A percentile compares a stretch with the other conserved stretches of the same genome.
These are phyloP conservation scores for Byssoonygena ceratinophila DNA, from an alignment of 2,329 filamentous ascomycete genomes.

Conservation along the genomic window DNA sequence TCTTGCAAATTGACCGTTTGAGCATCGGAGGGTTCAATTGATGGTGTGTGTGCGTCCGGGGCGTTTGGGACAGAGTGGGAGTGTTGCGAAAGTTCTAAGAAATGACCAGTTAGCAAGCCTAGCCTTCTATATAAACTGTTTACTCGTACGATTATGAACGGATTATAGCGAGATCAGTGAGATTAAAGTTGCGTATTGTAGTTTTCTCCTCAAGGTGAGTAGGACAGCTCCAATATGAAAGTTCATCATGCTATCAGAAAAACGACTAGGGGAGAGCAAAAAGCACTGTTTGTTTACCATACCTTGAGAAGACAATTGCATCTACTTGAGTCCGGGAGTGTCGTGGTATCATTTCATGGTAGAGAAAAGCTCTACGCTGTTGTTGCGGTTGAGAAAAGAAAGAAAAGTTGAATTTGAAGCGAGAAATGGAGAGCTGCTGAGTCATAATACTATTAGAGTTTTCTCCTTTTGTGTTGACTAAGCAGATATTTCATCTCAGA, in stretches of 20 bases:
- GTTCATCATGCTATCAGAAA: conserved; percentile 21
- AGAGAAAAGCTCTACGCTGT: neutral
- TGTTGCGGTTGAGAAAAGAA: neutral
- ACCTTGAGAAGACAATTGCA: conserved; percentile 3
- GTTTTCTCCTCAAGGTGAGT: conserved; percentile 22
- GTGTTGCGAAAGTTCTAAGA: neutral
- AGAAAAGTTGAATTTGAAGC: neutral
- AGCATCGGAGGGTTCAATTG: neutral
- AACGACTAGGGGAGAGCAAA: neutral
- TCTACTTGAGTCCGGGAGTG: neutral
- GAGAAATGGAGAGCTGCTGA: neutral
- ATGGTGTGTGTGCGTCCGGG: neutral
- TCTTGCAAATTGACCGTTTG: neutral
- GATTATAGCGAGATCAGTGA: conserved; percentile 15
- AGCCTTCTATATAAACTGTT: neutral
- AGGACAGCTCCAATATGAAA: conserved; percentile 28
- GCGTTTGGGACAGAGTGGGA: neutral
- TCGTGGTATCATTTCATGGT: neutral
- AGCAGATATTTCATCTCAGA: too few relatives aligned
- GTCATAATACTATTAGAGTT: neutral
- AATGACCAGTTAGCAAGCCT: conserved; percentile 6
- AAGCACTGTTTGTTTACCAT: neutral
- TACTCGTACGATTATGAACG: neutral
- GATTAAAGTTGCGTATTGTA: conserved; percentile 19
- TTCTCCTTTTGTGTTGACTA: too few relatives aligned